Evolutionary conservation across 345 rosid species (phyloP), one percentile per base, ranked within the genome.

Genomic region (Raphanus sativus): DNA sequence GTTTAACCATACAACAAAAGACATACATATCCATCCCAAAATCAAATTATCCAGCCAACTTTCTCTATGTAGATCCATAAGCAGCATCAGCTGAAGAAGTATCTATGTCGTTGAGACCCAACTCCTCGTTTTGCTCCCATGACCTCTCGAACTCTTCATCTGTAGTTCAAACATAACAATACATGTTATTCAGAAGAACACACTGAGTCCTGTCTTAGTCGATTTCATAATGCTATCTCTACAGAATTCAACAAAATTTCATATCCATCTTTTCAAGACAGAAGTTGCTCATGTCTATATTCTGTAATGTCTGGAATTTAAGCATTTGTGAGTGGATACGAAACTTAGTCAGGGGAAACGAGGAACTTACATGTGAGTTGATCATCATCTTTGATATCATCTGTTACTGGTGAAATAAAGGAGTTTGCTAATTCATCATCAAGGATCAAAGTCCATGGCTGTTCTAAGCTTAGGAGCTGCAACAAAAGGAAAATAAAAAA

Each of bases 351-450:
- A 77, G 10, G n/a, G 52, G 5, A 38, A 42, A 76, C 13, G 69
- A 74, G 71, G 40, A 79, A 85, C 96, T 90, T 82, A 94, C 98
- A 84, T 34, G 75, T 83, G 69, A 92, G 78, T 75, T 94, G 98
- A 70, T 86, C 89, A 25, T 94, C 98, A 70, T 92, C 97, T 83
- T 86, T 88, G 11, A 94, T 88, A 77, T 89, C 89, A 75, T 92
- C 98, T n/a, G 91, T 87, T 32, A 81, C 83, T 3, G 98, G 97
- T 24, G 97, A 86, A 74, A 92, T 64, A 74, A 94, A 94, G 50
- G 98, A 94, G 78, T 92, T 94, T n/a, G 97, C 90, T 79, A 94
- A 79, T 74, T 89, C 97, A 81, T 94, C 98, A 25, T 92, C 96
- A 1, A 92, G 87, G 62, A 90, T 86, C 70, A 94, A 82, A 38